These are phyloP conservation scores for Lasiodiplodia gonubiensis DNA, from an alignment of 2,329 filamentous ascomycete genomes.

Conservation along the genomic window DNA sequence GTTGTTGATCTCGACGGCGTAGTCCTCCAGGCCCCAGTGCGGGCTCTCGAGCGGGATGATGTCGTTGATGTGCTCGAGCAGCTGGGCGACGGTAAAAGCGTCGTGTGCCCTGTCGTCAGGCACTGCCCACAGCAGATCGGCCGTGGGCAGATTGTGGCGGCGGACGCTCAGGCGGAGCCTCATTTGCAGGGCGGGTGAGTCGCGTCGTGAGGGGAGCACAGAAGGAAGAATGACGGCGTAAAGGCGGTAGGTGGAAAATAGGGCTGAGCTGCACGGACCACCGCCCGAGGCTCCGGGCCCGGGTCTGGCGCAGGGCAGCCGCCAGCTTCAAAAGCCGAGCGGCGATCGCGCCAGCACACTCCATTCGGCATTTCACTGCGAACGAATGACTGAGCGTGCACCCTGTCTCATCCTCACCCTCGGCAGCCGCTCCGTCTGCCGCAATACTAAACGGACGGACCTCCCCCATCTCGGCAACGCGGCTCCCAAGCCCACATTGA, in stretches of 20 bases:
- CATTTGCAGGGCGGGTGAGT: conserved; percentile 34
- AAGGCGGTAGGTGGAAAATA: conserved; percentile 3
- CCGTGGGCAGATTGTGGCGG: conserved; percentile 43
- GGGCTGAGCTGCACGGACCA: neutral
- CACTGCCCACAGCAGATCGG: conserved; percentile 47
- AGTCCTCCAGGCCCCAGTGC: conserved; percentile 89
- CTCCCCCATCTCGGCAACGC: conserved; percentile 16
- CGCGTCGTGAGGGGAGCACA: neutral
- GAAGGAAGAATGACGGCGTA: neutral
- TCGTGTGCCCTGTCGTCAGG: conserved; percentile 40
- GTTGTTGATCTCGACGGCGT: conserved; percentile 76
- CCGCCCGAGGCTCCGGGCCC: conserved; percentile 2
- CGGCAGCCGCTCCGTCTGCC: neutral
- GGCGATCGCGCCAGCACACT: neutral
- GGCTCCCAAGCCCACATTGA: conserved; percentile 16
- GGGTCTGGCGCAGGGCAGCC: neutral
- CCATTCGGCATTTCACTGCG: neutral
- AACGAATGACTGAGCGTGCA: neutral
- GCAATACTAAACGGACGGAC: neutral
- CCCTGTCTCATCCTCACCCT: neutral
- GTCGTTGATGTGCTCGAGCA: conserved; percentile 80
- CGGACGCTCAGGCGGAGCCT: conserved; percentile 45
- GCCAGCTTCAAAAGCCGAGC: conserved; percentile 10
- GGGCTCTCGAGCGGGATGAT: conserved; percentile 79
- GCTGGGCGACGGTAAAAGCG: conserved; percentile 69